Base-by-base conservation (phyloP, 2,329 filamentous ascomycete genomes). In the Colletotrichum sp. region DNA sequence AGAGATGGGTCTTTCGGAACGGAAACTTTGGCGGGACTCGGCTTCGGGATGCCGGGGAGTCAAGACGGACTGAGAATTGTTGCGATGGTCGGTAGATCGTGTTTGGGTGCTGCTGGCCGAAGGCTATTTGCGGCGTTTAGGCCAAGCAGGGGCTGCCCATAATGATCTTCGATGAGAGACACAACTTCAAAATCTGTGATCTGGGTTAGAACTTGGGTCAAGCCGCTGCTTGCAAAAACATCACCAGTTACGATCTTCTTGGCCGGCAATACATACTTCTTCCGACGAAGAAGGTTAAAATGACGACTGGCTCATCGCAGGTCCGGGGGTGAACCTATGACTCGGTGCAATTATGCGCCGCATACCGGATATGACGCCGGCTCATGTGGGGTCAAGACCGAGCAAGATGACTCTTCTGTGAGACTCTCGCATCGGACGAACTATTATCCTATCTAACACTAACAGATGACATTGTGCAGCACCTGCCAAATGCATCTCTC, bases 361-460 rank as follows among this genome's bases (percentile, higher is more conserved):
- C 32, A 39, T 1, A 60, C 30, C 59, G 16, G 28, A 34, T 8
- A 32, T 32, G 18, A 32, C 59, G 28, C 59, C 18, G 59, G 18
- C 18, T 61, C 28, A 13, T 8, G 59, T 61, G 59, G 26, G 28
- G 18, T 7, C 2, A 32, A 13, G 30, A 24, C 26, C 6, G 26
- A 26, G 18, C 30, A 21, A n/a, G 30, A 61, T 34, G 59, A 61
- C 21, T 59, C 55, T 34, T 64, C 32, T 36, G 6, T 16, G 10
- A 61, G 18, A 21, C 13, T 3, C 3, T 30, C 30, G 52, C 30
- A 13, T 48, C 67, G 71, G 71, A 16, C 13, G 57, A 74, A 71
- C 72, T 28, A 48, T 74, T 36, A 71, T 74, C 68, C 72, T 61
- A 55, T 36, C 26, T 21, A 32, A 18, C 34, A 64, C 59, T 43